phyloP scores from a whole-genome alignment of 208 protist species.

The Zelonia costaricensis region DNA sequence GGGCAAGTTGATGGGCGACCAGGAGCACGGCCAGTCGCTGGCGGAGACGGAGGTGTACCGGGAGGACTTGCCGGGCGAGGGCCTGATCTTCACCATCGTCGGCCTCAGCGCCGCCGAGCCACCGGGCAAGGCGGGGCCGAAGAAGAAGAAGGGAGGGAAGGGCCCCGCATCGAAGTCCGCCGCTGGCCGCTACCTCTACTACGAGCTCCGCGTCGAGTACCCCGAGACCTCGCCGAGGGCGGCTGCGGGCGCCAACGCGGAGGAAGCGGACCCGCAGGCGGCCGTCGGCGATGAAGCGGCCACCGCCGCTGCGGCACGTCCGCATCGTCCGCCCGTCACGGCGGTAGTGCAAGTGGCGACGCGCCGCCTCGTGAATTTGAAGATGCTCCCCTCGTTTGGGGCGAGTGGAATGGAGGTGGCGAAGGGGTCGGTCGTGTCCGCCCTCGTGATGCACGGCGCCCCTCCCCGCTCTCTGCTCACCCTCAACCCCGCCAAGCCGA shows the following conservation, averaged over 20 bases:
- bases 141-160: neutral
- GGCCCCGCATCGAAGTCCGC: neutral
- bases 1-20: too few species aligned
- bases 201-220: constrained; percentile 28
- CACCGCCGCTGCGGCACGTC: neutral
- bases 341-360: constrained; percentile 16
- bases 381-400: neutral
- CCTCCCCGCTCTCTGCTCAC: constrained; percentile 12
- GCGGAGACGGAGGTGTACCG: constrained; percentile 29
- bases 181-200: constrained; percentile 6
- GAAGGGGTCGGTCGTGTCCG: neutral
- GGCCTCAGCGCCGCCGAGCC: constrained; percentile 1
- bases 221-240: neutral
- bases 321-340: neutral
- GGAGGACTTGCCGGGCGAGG: constrained; percentile 5
- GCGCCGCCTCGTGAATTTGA: constrained; percentile 19
- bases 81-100: constrained; percentile 18
- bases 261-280: too few species aligned
- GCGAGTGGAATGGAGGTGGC: constrained; percentile 1
- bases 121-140: neutral
- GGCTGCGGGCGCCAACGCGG: neutral
- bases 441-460: constrained; percentile 5
- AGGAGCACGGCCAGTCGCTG: neutral
- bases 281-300: too few species aligned
- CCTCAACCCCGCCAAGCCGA: constrained; percentile 11